A percentile compares a stretch with the other conserved stretches of the same genome.
phyloP scores from a whole-genome alignment of 1,284 basidiomycete species.

The Ceratobasidium sp. region DNA sequence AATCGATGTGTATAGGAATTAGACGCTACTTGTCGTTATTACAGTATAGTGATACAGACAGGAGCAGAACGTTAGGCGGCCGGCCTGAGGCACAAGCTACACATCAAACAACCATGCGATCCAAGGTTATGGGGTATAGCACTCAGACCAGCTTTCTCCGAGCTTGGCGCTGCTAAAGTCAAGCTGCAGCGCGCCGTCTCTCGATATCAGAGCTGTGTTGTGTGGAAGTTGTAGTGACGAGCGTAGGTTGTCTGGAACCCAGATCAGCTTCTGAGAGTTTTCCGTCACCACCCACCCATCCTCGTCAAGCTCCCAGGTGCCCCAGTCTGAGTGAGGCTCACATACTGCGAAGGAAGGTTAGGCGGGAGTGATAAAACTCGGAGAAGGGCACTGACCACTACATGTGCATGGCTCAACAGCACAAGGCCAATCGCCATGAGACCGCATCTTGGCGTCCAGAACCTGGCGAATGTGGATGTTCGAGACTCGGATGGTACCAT shows the following conservation, averaged over 20 bases:
- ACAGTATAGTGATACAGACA: no score
- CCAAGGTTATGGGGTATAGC: background rate
- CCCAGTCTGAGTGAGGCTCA: background rate
- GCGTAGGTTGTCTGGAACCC: background rate
- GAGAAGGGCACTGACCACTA: no score
- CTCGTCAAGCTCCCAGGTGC: background rate
- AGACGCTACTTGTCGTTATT: no score
- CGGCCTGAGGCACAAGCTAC: no score
- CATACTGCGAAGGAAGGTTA: background rate
- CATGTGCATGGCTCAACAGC: no score
- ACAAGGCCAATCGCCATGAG: no score
- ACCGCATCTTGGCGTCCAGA: no score
- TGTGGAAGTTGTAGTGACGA: background rate
- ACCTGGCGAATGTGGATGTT: background rate
- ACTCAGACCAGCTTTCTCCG: background rate
- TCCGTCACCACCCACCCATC: background rate
- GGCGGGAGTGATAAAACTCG: background rate
- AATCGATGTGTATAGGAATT: no score
- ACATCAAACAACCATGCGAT: background rate
- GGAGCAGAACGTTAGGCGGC: no score
- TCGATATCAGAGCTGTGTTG: background rate
- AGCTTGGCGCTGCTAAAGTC: background rate
- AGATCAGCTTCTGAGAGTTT: background rate
- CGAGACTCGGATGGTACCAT: conserved; percentile 6
- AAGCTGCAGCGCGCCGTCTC: background rate